Base-by-base conservation (phyloP, 495 filamentous ascomycete genomes). In the Podospora bellae-mahoneyi region DNA sequence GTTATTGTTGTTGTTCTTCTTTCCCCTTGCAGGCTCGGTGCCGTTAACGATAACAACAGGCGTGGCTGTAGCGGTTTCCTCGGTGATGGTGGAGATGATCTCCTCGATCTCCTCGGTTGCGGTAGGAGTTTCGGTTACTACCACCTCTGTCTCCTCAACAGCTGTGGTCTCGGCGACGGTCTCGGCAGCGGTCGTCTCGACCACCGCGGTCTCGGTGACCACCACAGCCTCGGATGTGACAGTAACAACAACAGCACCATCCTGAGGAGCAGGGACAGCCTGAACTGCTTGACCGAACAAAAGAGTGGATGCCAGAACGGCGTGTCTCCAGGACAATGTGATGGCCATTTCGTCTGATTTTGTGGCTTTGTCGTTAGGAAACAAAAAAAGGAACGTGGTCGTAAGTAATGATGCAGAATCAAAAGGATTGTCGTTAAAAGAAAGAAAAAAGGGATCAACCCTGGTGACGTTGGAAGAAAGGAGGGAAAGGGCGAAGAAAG, bases 291-390 rank as follows among this genome's bases (percentile, higher is more conserved):
- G 59, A 59, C 55, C 64, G 54, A 69, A 48, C 16, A 71, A 68
- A 28, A 61, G 59, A 30, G 71, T 64, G n/a, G 72, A 58, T 62
- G 72, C 67, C 15, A 73, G 27, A 44, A 62, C 69, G 62, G 72
- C 72, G 64, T 68, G 72, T 67, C 69, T 67, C 69, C 60, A 71
- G 39, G 71, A 67, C 26, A 69, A 34, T 19, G 61, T 63, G 53
- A 64, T 60, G 20, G 58, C 56, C 69, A 71, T 73, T 19, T 32
- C 68, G 59, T 44, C 39, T 48, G 15, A 48, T 48, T 13, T 48
- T 48, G 39, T 48, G 39, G 39, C 39, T 48, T 48, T 48, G 39
- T 48, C 39, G 39, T 16, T 6, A 13, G 39, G 9, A 48, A 48
- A 48, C 39, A 48, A 48, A 48, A 39, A 48, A 60, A 55, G 66